phyloP scores from a whole-genome alignment of 352 stramenopile genomes.

The Globisporangium barbulae region DNA sequence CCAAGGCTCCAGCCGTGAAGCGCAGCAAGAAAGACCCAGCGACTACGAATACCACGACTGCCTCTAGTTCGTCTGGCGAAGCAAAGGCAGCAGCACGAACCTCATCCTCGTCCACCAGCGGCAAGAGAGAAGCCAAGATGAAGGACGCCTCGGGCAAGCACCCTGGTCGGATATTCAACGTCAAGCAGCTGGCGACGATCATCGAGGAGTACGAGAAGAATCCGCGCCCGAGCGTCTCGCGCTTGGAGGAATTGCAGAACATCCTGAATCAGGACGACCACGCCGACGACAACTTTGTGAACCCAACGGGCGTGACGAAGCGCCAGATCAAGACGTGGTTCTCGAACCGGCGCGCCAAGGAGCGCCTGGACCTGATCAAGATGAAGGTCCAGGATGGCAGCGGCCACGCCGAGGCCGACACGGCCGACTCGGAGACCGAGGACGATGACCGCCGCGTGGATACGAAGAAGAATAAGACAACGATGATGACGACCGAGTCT shows the following conservation, averaged over 20 bases:
- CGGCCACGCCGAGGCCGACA: constrained; percentile 11
- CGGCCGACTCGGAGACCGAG: constrained; percentile 34
- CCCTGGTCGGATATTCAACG: constrained; percentile 74
- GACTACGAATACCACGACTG: background rate
- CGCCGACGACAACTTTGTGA: constrained; percentile 48
- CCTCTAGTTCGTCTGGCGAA: background rate
- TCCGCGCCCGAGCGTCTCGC: constrained; percentile 49
- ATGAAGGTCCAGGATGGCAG: constrained; percentile 61
- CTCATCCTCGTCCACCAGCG: background rate
- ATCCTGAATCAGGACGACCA: constrained; percentile 75
- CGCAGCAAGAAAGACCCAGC: constrained; percentile 24
- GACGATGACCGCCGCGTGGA: constrained; percentile 32
- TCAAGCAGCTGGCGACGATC: constrained; percentile 82
- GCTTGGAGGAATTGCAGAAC: constrained; percentile 67
- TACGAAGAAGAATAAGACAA: constrained; percentile 14
- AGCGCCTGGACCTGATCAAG: constrained; percentile 75
- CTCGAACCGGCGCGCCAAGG: constrained; percentile 75
- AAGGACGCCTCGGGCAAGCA: constrained; percentile 28
- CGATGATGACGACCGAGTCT: constrained; percentile 4
- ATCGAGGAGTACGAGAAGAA: constrained; percentile 87
- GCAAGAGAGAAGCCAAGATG: constrained; percentile 3
- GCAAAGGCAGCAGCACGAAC: constrained; percentile 16
- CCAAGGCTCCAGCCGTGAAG: constrained; percentile 27
- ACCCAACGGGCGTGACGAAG: constrained; percentile 57
- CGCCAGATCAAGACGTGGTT: constrained; percentile 86